Percentiles rank a stretch among this genome's conserved stretches.
Evolutionary conservation across 352 stramenopile genomes (phyloP).

Genomic region (Pythium aristosporum): DNA sequence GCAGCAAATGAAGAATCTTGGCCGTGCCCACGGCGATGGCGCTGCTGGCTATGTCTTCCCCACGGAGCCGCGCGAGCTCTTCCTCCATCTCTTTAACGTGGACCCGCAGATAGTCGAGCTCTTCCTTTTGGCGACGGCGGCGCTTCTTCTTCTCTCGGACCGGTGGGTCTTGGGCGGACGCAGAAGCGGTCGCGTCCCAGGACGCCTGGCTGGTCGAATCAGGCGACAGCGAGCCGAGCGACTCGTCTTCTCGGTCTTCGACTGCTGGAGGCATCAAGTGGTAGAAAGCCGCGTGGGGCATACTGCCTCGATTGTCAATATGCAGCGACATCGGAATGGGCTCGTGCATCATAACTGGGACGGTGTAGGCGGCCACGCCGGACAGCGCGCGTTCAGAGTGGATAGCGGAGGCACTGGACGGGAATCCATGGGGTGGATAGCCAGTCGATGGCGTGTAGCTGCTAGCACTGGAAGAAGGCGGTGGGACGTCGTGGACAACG

Average conservation of each 20-base stretch:
- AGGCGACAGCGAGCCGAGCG: slow-evolving; percentile 2
- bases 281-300: neutral
- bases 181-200: neutral
- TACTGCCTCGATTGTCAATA: neutral
- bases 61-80: slow-evolving; percentile 30
- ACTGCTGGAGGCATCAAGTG: slow-evolving; percentile 9
- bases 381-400: neutral
- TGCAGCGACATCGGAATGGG: slow-evolving; percentile 5
- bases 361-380: neutral
- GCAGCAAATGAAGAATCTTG: slow-evolving; percentile 12
- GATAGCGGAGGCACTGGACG: too few relatives aligned
- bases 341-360: neutral
- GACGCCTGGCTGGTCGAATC: slow-evolving; percentile 6
- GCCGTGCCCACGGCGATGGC: slow-evolving; percentile 21
- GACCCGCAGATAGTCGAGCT: slow-evolving; percentile 40
- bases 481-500: slow-evolving; percentile 12
- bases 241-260: slow-evolving; percentile 8
- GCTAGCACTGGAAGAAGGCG: neutral
- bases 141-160: slow-evolving; percentile 26
- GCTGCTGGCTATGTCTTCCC: slow-evolving; percentile 22
- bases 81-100: slow-evolving; percentile 34
- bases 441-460: too few relatives aligned
- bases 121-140: slow-evolving; percentile 37
- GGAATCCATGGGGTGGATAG: too few relatives aligned
- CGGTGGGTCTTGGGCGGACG: neutral